Conservation (phyloP, 345 rosid species). For the Crucihimalaya himalaica region DNA sequence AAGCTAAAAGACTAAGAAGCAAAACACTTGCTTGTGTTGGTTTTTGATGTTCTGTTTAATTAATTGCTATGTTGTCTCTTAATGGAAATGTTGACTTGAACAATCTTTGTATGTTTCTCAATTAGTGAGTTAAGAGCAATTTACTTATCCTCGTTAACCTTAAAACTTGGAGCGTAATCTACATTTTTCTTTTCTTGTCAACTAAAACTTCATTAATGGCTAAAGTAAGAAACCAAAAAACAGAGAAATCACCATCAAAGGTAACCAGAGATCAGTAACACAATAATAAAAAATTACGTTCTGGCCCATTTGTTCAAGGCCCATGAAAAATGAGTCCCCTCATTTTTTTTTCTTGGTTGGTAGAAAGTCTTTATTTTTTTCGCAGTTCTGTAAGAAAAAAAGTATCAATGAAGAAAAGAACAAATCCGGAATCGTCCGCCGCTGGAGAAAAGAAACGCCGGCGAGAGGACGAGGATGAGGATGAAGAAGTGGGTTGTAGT, state of each 20-base stretch:
- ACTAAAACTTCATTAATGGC: background rate
- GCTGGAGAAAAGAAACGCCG: conserved; percentile 42
- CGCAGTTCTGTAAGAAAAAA: background rate
- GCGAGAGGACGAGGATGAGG: conserved; percentile 39
- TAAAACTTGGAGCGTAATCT: background rate
- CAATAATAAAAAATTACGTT: background rate
- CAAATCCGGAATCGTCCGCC: conserved; percentile 23
- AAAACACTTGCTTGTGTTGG: conserved; percentile 7
- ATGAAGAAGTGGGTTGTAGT: conserved; percentile 36
- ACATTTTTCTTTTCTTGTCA: background rate
- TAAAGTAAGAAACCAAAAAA: background rate
- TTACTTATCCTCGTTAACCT: background rate
- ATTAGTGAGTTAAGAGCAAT: conserved; percentile 9
- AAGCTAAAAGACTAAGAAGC: background rate
- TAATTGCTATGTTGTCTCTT: conserved; percentile 13
- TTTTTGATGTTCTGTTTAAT: conserved; percentile 10
- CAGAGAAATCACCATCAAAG: background rate
- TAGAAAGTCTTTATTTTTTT: no score
- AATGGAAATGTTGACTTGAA: conserved; percentile 19
- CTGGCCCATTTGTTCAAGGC: background rate
- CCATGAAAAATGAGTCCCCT: background rate
- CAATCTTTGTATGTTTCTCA: conserved; percentile 10
- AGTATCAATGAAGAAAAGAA: background rate
- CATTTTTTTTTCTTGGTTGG: no score
- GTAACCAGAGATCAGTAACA: no score